These are phyloP conservation scores for Encephalitozoon intestinalis DNA, from an alignment of 371 early-diverging fungal species.

Conservation along the genomic window DNA sequence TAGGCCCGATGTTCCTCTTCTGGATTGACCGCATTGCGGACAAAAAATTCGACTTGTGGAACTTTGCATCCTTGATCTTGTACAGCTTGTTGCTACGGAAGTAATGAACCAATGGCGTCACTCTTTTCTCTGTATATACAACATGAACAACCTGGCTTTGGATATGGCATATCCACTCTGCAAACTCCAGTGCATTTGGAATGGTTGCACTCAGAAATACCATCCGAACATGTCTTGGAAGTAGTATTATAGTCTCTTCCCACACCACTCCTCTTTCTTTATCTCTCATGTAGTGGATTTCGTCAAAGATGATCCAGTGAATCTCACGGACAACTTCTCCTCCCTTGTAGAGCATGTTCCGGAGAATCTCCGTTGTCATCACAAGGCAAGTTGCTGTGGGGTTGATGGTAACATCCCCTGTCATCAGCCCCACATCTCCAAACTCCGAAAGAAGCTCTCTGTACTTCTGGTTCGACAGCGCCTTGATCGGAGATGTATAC, in stretches of 20 bases:
- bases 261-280: constrained; percentile 91
- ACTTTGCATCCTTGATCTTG: constrained; percentile 63
- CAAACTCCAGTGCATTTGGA: constrained; percentile 98
- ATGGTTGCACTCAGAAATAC: constrained; percentile 98
- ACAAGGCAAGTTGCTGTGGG: constrained; percentile 89
- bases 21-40: constrained; percentile 69
- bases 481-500: constrained; percentile 98
- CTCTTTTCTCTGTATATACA: constrained; percentile 96
- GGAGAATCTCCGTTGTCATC: constrained; percentile 99
- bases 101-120: constrained; percentile 85
- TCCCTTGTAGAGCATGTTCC: constrained; percentile 96
- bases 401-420: constrained; percentile 97
- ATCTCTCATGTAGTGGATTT: constrained; percentile 96
- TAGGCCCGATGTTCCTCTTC: constrained; percentile 62
- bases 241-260: constrained; percentile 96
- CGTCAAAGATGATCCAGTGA: constrained; percentile 97
- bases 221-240: constrained; percentile 72
- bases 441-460: constrained; percentile 90
- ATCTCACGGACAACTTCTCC: constrained; percentile 94
- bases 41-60: constrained; percentile 84
- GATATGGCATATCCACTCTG: constrained; percentile 91
- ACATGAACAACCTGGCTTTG: constrained; percentile 93
- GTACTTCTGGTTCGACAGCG: constrained; percentile 96
- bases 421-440: constrained; percentile 94
- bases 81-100: constrained; percentile 44